These are phyloP conservation scores for Paramyrothecium roridum DNA, from an alignment of 2,329 filamentous ascomycete species.

Conservation along the genomic window DNA sequence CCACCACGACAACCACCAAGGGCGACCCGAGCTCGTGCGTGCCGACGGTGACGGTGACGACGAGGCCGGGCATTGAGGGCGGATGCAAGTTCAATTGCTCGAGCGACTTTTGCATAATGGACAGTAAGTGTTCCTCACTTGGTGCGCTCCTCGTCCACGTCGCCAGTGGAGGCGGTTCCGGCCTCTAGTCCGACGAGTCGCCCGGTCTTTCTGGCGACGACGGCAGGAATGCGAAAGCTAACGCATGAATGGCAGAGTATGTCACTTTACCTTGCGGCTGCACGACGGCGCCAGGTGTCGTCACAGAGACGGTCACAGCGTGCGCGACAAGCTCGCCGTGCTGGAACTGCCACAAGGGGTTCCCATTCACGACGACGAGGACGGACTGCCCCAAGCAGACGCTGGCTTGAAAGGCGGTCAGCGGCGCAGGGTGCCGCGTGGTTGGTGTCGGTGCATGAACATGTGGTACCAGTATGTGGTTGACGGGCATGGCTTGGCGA, in stretches of 20 bases:
- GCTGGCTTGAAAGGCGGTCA: not conserved
- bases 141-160: not conserved
- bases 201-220: too few species aligned
- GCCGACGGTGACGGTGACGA: slow-evolving; percentile 12
- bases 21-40: slow-evolving; percentile 3
- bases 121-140: slow-evolving; percentile 5
- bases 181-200: too few species aligned
- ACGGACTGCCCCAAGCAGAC: not conserved
- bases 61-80: slow-evolving; percentile 2
- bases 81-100: slow-evolving; percentile 11
- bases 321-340: slow-evolving; percentile 4
- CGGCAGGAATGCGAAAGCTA: too few species aligned
- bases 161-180: too few species aligned
- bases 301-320: slow-evolving; percentile 9
- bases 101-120: slow-evolving; percentile 11
- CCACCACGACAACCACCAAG: not conserved
- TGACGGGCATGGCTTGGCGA: too few species aligned
- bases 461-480: too few species aligned
- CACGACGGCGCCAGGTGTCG: slow-evolving; percentile 7
- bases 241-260: slow-evolving; percentile 3
- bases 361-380: not conserved
- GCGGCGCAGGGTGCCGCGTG: not conserved
- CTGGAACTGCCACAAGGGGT: slow-evolving; percentile 1
- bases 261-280: slow-evolving; percentile 14
- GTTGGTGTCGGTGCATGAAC: not conserved